Evolutionary conservation across 306 rosid genomes (phyloP).

Genomic region (apple (Malus domestica)): DNA sequence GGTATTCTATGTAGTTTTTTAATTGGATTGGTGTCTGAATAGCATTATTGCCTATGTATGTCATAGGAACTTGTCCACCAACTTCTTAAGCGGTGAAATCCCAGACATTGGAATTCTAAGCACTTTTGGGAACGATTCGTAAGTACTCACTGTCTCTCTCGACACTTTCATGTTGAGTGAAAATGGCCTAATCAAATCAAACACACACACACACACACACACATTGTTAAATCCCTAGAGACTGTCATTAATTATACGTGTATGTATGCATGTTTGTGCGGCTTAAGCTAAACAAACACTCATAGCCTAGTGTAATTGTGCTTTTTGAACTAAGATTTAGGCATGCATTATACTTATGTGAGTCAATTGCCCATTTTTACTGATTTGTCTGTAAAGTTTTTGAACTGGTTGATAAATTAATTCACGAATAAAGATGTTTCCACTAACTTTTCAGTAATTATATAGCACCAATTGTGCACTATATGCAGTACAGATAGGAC

Average conservation of each 20-base stretch:
- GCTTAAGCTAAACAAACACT: no score
- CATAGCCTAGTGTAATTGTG: neutral
- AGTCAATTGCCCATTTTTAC: neutral
- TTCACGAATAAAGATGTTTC: neutral
- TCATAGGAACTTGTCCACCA: slow-evolving; percentile 87
- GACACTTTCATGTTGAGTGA: no score
- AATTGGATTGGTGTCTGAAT: neutral
- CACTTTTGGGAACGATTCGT: slow-evolving; percentile 75
- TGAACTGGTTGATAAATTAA: neutral
- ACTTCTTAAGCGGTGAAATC: slow-evolving; percentile 87
- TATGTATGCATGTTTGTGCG: neutral
- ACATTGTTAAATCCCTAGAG: no score
- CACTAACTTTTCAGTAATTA: neutral
- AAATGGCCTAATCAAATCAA: no score
- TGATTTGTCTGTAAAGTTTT: neutral
- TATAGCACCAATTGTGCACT: neutral
- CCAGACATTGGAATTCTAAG: slow-evolving; percentile 88
- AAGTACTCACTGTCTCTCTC: slow-evolving; percentile 19
- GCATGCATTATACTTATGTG: neutral
- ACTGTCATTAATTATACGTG: no score
- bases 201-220: no score
- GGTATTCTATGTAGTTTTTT: neutral
- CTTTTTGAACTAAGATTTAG: neutral
- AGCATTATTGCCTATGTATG: slow-evolving; percentile 8
- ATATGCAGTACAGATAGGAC: neutral